These are phyloP conservation scores for Amylocystis lapponica DNA, from an alignment of 768 basidiomycete genomes.

Conservation along the genomic window DNA sequence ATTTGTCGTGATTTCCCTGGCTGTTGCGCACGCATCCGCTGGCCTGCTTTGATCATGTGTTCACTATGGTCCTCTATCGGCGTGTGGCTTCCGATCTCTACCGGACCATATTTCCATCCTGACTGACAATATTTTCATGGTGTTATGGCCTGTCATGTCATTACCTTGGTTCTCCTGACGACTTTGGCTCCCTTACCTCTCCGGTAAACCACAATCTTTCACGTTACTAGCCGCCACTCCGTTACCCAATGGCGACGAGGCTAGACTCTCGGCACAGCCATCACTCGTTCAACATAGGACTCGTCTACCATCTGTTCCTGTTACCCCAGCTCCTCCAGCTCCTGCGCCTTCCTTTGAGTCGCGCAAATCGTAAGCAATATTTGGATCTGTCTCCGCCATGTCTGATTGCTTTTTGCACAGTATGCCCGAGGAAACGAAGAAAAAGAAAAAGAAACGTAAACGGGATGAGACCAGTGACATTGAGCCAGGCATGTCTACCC, in stretches of 20 bases:
- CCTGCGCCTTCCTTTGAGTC: slow-evolving; percentile 51
- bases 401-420: slow-evolving; percentile 14
- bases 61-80: too few relatives aligned
- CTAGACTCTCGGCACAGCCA: slow-evolving; percentile 25
- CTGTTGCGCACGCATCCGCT: too few relatives aligned
- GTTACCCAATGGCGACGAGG: slow-evolving; percentile 41
- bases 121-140: too few relatives aligned
- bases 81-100: too few relatives aligned
- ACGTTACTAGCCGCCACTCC: slow-evolving; percentile 36
- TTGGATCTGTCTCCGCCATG: neutral
- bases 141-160: too few relatives aligned
- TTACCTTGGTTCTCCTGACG: neutral
- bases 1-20: neutral
- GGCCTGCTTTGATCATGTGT: too few relatives aligned
- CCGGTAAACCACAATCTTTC: too few relatives aligned
- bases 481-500: slow-evolving; percentile 44
- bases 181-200: too few relatives aligned
- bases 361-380: slow-evolving; percentile 49
- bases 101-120: too few relatives aligned
- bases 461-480: slow-evolving; percentile 68
- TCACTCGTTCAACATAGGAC: slow-evolving; percentile 37
- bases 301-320: slow-evolving; percentile 42
- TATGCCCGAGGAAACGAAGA: slow-evolving; percentile 47
- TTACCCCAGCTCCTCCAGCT: slow-evolving; percentile 40
- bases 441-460: slow-evolving; percentile 86